Percentiles rank a stretch among this genome's conserved stretches.
phyloP scores from a whole-genome alignment of 2,329 filamentous ascomycete genomes.

The Aphanocladium album region DNA sequence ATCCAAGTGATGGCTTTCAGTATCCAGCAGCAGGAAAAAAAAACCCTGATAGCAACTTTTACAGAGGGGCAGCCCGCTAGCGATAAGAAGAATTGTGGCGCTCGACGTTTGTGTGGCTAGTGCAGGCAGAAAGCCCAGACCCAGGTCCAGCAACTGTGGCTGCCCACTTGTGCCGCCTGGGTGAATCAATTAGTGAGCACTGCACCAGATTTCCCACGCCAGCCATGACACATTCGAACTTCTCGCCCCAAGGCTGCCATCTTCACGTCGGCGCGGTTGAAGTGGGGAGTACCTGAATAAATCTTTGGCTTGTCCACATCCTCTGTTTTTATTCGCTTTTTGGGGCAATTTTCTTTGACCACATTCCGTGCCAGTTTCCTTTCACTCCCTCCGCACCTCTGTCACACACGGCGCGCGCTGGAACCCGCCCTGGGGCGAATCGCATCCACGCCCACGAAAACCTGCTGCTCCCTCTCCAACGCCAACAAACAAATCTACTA shows the following conservation, averaged over 20 bases:
- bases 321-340: neutral
- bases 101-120: neutral
- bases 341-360: neutral
- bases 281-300: neutral
- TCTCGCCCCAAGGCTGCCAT: neutral
- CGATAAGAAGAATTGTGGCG: constrained; percentile 11
- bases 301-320: neutral
- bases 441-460: neutral
- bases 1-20: too few species aligned
- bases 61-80: constrained; percentile 9
- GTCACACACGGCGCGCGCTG: neutral
- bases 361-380: neutral
- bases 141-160: neutral
- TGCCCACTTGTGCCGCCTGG: neutral
- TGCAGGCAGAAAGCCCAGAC: neutral
- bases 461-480: neutral
- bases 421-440: neutral
- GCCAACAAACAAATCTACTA: neutral
- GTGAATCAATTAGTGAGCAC: constrained; percentile 4
- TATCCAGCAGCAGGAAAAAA: neutral
- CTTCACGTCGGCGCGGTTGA: constrained; percentile 1
- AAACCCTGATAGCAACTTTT: constrained; percentile 11
- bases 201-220: neutral
- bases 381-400: neutral
- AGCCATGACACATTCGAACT: neutral